Evolutionary conservation across 2,329 filamentous ascomycete genomes (phyloP).

Genomic region (Sporothrix dimorphospora): DNA sequence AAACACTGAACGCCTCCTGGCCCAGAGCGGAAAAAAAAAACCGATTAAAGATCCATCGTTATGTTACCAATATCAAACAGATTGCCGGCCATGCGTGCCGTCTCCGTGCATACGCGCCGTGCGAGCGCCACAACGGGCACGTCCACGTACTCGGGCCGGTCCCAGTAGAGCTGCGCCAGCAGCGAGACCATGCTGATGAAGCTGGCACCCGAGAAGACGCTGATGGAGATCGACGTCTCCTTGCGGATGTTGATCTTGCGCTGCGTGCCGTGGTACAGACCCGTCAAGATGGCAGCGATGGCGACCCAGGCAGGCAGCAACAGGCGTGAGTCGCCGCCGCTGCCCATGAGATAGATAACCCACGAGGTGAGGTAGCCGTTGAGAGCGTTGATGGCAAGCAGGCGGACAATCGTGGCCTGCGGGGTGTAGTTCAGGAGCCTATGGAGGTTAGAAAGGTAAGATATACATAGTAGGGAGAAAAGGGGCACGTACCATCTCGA

Average conservation of each 20-base stretch:
- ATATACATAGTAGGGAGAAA: constrained; percentile 6
- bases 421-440: constrained; percentile 86
- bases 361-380: constrained; percentile 76
- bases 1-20: not conserved
- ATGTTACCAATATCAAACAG: constrained; percentile 35
- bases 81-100: constrained; percentile 30
- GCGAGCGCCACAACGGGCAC: constrained; percentile 59
- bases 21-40: not conserved
- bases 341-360: constrained; percentile 70
- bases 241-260: constrained; percentile 79
- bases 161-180: constrained; percentile 67
- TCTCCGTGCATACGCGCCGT: constrained; percentile 29
- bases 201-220: constrained; percentile 74
- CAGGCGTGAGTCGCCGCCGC: constrained; percentile 69
- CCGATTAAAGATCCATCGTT: constrained; percentile 30
- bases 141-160: constrained; percentile 62
- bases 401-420: constrained; percentile 76
- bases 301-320: constrained; percentile 77
- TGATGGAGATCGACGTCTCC: constrained; percentile 76
- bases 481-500: constrained; percentile 66
- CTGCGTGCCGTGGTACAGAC: constrained; percentile 76
- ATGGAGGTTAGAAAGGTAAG: not conserved
- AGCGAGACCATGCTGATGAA: constrained; percentile 75
- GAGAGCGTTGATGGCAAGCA: constrained; percentile 72
- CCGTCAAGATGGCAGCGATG: constrained; percentile 73